These are phyloP conservation scores for Aspergillaceae sp. DNA, from an alignment of 2,329 filamentous ascomycete species.

Conservation along the genomic window DNA sequence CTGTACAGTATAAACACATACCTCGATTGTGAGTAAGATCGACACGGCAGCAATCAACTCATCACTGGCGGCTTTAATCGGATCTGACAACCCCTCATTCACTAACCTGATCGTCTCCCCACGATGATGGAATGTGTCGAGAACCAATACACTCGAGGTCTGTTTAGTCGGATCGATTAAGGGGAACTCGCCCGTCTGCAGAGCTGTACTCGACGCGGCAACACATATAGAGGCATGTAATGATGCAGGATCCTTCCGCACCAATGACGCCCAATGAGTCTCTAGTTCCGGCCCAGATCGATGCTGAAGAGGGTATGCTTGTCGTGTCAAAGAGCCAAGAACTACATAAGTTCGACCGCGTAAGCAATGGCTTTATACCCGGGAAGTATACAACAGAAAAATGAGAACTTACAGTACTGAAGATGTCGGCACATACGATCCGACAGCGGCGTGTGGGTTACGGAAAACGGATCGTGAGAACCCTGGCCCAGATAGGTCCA, in stretches of 20 bases:
- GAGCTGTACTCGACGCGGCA: constrained; percentile 28
- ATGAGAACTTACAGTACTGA: constrained; percentile 24
- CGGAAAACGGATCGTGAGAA: constrained; percentile 28
- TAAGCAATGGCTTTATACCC: constrained; percentile 4
- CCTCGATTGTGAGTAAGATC: constrained; percentile 32
- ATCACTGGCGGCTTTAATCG: constrained; percentile 31
- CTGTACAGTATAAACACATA: constrained; percentile 9
- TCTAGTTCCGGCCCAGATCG: constrained; percentile 27
- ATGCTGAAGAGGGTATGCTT: constrained; percentile 28
- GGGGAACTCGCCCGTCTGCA: constrained; percentile 25
- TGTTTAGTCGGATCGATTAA: constrained; percentile 24
- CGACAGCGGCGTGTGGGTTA: constrained; percentile 27
- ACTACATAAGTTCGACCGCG: constrained; percentile 14
- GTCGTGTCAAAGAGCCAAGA: constrained; percentile 27
- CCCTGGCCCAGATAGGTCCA: constrained; percentile 25
- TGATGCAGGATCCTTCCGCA: constrained; percentile 28
- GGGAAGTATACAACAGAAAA: background rate
- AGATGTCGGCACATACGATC: constrained; percentile 31
- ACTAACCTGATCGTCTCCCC: constrained; percentile 33
- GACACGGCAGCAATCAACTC: constrained; percentile 32
- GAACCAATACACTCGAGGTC: constrained; percentile 22
- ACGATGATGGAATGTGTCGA: constrained; percentile 31
- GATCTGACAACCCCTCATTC: constrained; percentile 30
- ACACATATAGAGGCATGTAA: constrained; percentile 32
- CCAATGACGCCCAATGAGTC: constrained; percentile 28